Conservation (phyloP, 2,329 filamentous ascomycete genomes). For the Elsinoe perseae region DNA sequence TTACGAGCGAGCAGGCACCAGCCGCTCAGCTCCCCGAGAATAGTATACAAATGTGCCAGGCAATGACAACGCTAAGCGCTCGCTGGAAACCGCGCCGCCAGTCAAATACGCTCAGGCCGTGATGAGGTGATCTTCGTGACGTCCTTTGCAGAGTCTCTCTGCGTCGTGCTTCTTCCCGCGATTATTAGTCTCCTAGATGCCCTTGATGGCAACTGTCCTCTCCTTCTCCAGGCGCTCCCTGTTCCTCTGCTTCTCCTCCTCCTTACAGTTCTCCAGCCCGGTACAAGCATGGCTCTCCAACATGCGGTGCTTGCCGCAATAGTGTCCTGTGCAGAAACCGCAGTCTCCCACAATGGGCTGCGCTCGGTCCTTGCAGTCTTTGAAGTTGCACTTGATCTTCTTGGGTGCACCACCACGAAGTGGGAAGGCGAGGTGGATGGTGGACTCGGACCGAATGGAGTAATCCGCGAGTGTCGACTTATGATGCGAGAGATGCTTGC, state of each 20-base stretch:
- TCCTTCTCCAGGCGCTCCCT: conserved; percentile 86
- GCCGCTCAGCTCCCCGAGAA: conserved; percentile 15
- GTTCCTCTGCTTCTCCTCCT: conserved; percentile 91
- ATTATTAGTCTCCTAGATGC: conserved; percentile 49
- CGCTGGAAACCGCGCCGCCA: conserved; percentile 4
- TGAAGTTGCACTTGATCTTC: conserved; percentile 79
- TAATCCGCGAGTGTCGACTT: conserved; percentile 40
- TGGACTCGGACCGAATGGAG: conserved; percentile 44
- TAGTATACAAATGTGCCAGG: conserved; percentile 11
- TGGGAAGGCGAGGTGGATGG: conserved; percentile 48
- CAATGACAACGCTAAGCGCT: conserved; percentile 11
- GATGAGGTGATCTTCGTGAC: neutral
- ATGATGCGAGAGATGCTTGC: conserved; percentile 45
- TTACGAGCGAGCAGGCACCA: conserved; percentile 15
- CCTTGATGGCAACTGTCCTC: conserved; percentile 88
- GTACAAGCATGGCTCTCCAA: conserved; percentile 91
- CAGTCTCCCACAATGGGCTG: conserved; percentile 96
- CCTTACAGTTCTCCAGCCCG: conserved; percentile 93
- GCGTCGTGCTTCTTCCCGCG: neutral
- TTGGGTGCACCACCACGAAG: conserved; percentile 56
- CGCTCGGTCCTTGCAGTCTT: conserved; percentile 78
- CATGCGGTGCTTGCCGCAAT: conserved; percentile 89
- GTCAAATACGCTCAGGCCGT: neutral
- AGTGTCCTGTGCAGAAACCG: conserved; percentile 87
- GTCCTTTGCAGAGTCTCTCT: neutral